phyloP scores from a whole-genome alignment of 768 basidiomycete species.

The Tulasnella sp. region DNA sequence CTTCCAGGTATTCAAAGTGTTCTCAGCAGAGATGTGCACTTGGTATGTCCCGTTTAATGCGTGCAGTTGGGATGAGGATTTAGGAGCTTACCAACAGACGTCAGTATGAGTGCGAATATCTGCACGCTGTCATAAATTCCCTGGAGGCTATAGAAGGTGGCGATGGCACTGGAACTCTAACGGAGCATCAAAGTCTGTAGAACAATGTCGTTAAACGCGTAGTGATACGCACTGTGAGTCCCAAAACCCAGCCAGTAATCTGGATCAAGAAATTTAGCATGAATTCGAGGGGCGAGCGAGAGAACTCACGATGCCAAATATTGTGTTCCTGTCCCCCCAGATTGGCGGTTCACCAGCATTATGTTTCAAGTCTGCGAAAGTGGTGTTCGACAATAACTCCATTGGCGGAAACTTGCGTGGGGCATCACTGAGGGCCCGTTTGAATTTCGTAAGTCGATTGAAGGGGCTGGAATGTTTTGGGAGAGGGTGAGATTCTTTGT shows the following conservation, averaged over 20 bases:
- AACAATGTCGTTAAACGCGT: neutral
- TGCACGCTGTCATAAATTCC: slow-evolving; percentile 58
- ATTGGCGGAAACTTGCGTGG: slow-evolving; percentile 49
- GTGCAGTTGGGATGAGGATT: neutral
- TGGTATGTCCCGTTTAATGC: slow-evolving; percentile 5
- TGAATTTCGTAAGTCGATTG: neutral
- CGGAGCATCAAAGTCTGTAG: neutral
- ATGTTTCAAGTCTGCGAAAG: slow-evolving; percentile 47
- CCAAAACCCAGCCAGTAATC: slow-evolving; percentile 38
- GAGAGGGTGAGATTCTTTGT: neutral
- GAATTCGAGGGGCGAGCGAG: neutral
- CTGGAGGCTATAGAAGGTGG: slow-evolving; percentile 57
- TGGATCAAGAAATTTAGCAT: neutral
- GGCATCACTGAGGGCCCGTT: neutral
- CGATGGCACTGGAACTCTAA: slow-evolving; percentile 57
- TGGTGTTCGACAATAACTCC: slow-evolving; percentile 39
- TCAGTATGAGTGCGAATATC: slow-evolving; percentile 56
- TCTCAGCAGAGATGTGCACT: slow-evolving; percentile 32
- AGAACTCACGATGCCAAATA: slow-evolving; percentile 32
- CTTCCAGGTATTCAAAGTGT: slow-evolving; percentile 41
- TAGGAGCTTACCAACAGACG: slow-evolving; percentile 42
- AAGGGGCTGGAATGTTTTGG: no score
- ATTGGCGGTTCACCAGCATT: slow-evolving; percentile 37
- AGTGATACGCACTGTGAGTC: slow-evolving; percentile 43
- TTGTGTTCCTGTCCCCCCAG: slow-evolving; percentile 44